phyloP scores from a whole-genome alignment of 2,329 filamentous ascomycete species.

The Nemania serpens region DNA sequence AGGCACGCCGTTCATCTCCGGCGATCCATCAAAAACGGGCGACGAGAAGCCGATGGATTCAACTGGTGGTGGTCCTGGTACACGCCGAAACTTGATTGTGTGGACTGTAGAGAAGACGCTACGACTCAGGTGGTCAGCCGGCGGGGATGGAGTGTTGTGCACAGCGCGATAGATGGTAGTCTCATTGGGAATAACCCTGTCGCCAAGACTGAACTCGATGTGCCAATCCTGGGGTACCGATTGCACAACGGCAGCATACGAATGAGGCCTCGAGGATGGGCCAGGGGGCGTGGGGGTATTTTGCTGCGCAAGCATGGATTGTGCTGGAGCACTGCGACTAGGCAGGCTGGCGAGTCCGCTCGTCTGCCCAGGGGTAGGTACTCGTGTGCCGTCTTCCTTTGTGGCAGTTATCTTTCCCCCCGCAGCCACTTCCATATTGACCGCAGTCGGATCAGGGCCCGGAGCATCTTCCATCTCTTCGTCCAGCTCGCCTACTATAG shows the following conservation, averaged over 20 bases:
- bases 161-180: constrained; percentile 96
- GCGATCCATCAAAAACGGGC: constrained; percentile 53
- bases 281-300: constrained; percentile 39
- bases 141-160: constrained; percentile 60
- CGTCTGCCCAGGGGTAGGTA: constrained; percentile 77
- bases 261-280: constrained; percentile 68
- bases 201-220: constrained; percentile 90
- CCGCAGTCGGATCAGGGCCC: constrained; percentile 81
- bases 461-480: constrained; percentile 76
- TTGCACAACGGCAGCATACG: constrained; percentile 84
- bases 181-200: constrained; percentile 82
- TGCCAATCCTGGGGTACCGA: constrained; percentile 91
- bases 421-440: constrained; percentile 87
- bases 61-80: constrained; percentile 78
- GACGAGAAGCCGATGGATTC: constrained; percentile 67
- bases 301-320: constrained; percentile 47
- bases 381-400: constrained; percentile 87
- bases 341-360: constrained; percentile 44
- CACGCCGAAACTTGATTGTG: constrained; percentile 87
- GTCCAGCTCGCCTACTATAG: constrained; percentile 88
- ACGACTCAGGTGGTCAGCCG: constrained; percentile 69
- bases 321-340: constrained; percentile 42
- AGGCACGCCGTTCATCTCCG: constrained; percentile 66
- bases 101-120: constrained; percentile 92
- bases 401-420: constrained; percentile 87